These are phyloP conservation scores for Barnettozyma pratensis DNA, from an alignment of 805 yeast genomes.

Conservation along the genomic window DNA sequence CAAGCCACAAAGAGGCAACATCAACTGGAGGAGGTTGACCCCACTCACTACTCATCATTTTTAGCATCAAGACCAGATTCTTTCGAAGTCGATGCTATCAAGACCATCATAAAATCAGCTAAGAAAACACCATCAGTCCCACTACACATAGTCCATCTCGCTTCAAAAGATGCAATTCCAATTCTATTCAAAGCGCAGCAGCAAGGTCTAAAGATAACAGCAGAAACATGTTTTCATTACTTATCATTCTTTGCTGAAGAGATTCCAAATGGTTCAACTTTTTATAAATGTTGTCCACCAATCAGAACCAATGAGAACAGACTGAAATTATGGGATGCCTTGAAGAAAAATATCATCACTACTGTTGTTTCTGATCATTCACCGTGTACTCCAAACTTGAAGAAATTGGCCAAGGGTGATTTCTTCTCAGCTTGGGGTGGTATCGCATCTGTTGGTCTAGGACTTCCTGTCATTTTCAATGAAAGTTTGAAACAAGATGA, in stretches of 20 bases:
- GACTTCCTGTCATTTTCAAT: constrained; percentile 76
- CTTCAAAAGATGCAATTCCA: constrained; percentile 81
- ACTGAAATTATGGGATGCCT: constrained; percentile 70
- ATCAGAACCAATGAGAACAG: constrained; percentile 75
- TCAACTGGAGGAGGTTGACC: constrained; percentile 30
- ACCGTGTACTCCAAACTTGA: constrained; percentile 90
- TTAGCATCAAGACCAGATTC: constrained; percentile 79
- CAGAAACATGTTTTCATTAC: constrained; percentile 95
- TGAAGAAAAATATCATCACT: constrained; percentile 57
- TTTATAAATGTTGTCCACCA: constrained; percentile 94
- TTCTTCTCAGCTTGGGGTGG: constrained; percentile 97
- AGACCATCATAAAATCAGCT: constrained; percentile 62
- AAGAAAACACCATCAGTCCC: constrained; percentile 53
- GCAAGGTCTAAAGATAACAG: constrained; percentile 59
- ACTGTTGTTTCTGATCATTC: constrained; percentile 95
- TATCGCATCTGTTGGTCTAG: constrained; percentile 87
- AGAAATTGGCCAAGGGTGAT: constrained; percentile 77
- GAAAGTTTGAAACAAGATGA: constrained; percentile 58
- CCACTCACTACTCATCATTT: constrained; percentile 23
- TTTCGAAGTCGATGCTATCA: constrained; percentile 81
- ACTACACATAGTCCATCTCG: constrained; percentile 86
- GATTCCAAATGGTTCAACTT: constrained; percentile 73
- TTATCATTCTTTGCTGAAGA: constrained; percentile 71
- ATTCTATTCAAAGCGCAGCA: constrained; percentile 59
- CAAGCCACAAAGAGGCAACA: constrained; percentile 38